Conservation (phyloP, 2,329 filamentous ascomycete genomes). For the Alternaria ethzedia region DNA sequence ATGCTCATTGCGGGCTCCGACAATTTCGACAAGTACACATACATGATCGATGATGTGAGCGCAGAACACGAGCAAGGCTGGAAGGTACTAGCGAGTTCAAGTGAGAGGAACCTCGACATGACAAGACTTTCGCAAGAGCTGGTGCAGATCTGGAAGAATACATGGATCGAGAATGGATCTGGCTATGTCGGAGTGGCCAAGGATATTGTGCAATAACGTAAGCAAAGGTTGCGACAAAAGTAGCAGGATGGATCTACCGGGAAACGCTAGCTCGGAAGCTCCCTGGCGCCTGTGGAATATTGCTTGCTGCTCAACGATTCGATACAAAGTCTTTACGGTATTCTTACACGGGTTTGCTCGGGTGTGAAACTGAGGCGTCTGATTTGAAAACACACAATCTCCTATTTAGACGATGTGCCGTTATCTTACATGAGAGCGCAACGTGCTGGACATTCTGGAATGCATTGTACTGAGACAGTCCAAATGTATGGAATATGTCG, state of each 20-base stretch:
- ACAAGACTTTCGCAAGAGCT: background rate
- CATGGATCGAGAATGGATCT: background rate
- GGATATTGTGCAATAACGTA: background rate
- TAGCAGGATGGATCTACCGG: background rate
- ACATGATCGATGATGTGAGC: background rate
- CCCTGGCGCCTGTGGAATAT: background rate
- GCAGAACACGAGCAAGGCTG: background rate
- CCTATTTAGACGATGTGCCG: background rate
- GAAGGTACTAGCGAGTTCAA: slow-evolving; percentile 1
- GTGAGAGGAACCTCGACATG: background rate
- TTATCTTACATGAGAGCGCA: background rate
- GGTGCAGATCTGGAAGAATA: background rate
- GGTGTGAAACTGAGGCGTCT: background rate
- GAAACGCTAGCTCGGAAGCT: background rate
- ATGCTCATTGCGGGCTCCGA: slow-evolving; percentile 5
- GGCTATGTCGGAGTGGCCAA: background rate
- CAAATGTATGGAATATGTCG: background rate
- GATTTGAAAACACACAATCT: background rate
- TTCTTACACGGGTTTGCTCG: background rate
- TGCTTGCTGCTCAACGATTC: background rate
- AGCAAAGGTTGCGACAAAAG: background rate
- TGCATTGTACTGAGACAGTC: background rate
- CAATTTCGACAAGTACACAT: slow-evolving; percentile 15
- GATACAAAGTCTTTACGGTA: background rate
- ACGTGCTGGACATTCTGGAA: background rate